Conservation (phyloP, 371 early-diverging fungal species). For the Encephalitozoon hellem region DNA sequence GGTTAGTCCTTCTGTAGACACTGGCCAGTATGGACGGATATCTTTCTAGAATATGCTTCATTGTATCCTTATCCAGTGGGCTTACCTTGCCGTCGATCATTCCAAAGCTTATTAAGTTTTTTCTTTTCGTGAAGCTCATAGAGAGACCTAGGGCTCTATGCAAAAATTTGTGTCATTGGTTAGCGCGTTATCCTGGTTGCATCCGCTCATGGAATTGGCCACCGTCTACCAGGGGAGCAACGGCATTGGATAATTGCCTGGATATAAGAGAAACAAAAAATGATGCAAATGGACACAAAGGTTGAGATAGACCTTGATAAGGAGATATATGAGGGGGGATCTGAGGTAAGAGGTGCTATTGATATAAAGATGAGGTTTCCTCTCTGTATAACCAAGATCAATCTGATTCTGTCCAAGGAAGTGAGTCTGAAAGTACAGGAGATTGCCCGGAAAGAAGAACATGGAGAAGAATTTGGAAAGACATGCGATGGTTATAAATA, state of each 20-base stretch:
- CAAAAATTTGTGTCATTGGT: not conserved
- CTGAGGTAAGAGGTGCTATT: conserved; percentile 5
- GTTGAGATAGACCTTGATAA: conserved; percentile 9
- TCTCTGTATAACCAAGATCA: conserved; percentile 9
- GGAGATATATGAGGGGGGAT: conserved; percentile 5
- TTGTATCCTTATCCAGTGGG: not conserved
- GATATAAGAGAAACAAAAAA: not conserved
- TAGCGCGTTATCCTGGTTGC: not conserved
- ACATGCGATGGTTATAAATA: not conserved
- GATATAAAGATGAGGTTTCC: conserved; percentile 12
- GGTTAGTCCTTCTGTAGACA: not conserved
- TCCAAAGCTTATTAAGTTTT: not conserved
- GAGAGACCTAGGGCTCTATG: not conserved
- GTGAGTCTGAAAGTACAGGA: not conserved
- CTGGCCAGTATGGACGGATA: not conserved
- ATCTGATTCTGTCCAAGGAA: not conserved
- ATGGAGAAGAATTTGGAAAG: not conserved
- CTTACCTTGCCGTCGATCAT: not conserved
- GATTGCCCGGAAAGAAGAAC: not conserved
- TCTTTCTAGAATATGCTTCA: not conserved
- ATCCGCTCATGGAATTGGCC: not conserved
- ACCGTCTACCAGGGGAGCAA: not conserved
- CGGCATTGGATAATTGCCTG: not conserved
- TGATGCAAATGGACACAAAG: not conserved
- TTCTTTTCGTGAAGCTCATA: not conserved